Base-by-base conservation (phyloP, 163 green algal species). In the Chlorella variabilis region DNA sequence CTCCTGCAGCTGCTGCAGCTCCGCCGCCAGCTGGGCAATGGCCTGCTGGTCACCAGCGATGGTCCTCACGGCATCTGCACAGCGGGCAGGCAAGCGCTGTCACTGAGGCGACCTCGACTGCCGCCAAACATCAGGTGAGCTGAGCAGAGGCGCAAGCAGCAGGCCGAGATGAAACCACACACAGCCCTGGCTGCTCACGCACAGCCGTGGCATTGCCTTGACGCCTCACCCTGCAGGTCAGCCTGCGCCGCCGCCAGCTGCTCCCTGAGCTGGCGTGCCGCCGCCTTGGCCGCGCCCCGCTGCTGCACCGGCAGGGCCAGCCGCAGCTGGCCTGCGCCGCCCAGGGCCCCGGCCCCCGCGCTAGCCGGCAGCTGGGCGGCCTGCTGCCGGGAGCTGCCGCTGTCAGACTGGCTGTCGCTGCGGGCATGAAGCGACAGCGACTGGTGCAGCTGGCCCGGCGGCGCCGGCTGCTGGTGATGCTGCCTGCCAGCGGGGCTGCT, bases 261-360 rank as follows among this genome's bases (percentile, higher is more conserved):
- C 29, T 75, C 29, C 45, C 71, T 51, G 6, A 90, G 79, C 25
- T 56, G 58, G 25, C 75, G 71, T 13, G 80, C 75, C 39, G 83
- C 75, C 23, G 74, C 45, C 61, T 82, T 83, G 29, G 87, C 48
- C 2, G 66, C 65, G 9, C 63, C 71, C 15, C 86, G 65, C 39
- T 88, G 71, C 62, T 88, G 76, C 59, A 90, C 71, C 41, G 75
- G 84, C 83, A 90, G 70, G 18, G 78, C 80, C 48, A 90, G 41
- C 0, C 86, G 86, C 73, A 86, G 73, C 34, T 77, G 63, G 31
- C 42, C n/a, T 0, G 36, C 48, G 4, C n/a, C 48, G 9, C 45
- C 45, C 45, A 6, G 25, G 27, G 38, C 25, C 4, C 25, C 23
- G 23, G 9, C 27, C 15, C 3, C 25, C 20, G 1, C 3, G 38